Evolutionary conservation across 345 rosid species (phyloP).

Genomic region (Eucalyptus coolabah): DNA sequence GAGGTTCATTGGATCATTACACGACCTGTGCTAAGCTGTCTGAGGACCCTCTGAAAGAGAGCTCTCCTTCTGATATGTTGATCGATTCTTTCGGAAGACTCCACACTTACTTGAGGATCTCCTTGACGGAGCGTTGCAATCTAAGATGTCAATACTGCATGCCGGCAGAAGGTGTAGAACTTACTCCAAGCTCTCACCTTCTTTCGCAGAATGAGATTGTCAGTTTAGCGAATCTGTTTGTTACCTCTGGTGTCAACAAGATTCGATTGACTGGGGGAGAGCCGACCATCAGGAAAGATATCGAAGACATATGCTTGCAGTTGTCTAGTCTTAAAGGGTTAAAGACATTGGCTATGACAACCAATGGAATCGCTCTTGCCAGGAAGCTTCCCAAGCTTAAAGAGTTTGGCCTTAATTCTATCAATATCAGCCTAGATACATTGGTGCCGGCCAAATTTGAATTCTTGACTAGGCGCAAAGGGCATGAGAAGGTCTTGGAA

Average conservation of each 20-base stretch:
- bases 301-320: constrained; percentile 59
- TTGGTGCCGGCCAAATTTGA: constrained; percentile 86
- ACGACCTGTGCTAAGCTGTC: constrained; percentile 27
- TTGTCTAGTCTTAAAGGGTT: constrained; percentile 75
- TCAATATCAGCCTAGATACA: constrained; percentile 85
- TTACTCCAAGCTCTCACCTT: constrained; percentile 57
- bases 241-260: constrained; percentile 74
- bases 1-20: background rate
- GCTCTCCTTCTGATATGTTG: constrained; percentile 57
- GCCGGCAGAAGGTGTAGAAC: constrained; percentile 90
- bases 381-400: constrained; percentile 73
- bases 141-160: constrained; percentile 93
- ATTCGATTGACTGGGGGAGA: constrained; percentile 95
- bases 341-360: constrained; percentile 70
- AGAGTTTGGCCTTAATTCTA: constrained; percentile 52
- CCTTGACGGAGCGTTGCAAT: constrained; percentile 89
- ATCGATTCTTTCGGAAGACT: constrained; percentile 84
- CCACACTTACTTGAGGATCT: constrained; percentile 84
- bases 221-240: constrained; percentile 64
- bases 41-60: constrained; percentile 21
- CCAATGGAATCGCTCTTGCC: constrained; percentile 83
- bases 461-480: constrained; percentile 82
- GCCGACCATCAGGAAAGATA: constrained; percentile 79
- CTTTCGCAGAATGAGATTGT: constrained; percentile 56
- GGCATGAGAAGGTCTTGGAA: constrained; percentile 65